Conservation (phyloP, 2,329 filamentous ascomycete species). For the Trichoderma koningiopsis region DNA sequence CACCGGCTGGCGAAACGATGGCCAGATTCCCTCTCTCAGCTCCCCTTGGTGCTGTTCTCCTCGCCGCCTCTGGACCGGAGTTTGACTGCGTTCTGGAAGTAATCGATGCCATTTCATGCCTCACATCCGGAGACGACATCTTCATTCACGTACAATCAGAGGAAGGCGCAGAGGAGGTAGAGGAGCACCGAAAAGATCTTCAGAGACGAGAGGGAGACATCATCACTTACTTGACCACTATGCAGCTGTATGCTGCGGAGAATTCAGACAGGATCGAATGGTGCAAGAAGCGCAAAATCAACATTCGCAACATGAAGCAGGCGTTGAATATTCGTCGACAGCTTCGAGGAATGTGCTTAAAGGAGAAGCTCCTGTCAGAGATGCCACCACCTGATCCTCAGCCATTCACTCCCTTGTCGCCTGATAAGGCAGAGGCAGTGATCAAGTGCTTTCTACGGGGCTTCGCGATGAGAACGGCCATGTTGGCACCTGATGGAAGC, state of each 20-base stretch:
- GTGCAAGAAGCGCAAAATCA: conserved; percentile 61
- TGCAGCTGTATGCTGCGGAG: conserved; percentile 63
- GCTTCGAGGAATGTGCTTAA: conserved; percentile 57
- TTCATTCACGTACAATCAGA: conserved; percentile 62
- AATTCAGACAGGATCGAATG: conserved; percentile 57
- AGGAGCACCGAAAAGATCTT: conserved; percentile 58
- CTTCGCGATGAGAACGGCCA: conserved; percentile 62
- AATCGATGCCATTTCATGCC: conserved; percentile 77
- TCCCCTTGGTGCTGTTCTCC: conserved; percentile 75
- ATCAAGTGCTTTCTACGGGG: conserved; percentile 65
- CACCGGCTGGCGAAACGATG: conserved; percentile 71
- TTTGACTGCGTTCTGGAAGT: conserved; percentile 75
- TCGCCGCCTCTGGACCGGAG: conserved; percentile 73
- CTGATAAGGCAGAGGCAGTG: conserved; percentile 56
- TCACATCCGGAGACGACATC: conserved; percentile 65
- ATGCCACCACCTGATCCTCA: conserved; percentile 55
- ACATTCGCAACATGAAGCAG: conserved; percentile 62
- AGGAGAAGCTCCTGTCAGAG: conserved; percentile 53
- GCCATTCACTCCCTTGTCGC: conserved; percentile 56
- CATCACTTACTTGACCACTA: conserved; percentile 64
- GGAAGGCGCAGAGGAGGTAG: conserved; percentile 56
- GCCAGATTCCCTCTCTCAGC: conserved; percentile 82
- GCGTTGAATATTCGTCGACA: conserved; percentile 64
- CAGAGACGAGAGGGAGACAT: conserved; percentile 65
- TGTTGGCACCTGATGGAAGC: conserved; percentile 61